Base-by-base conservation (phyloP, 495 filamentous ascomycete genomes). In the Lepidopterella palustris region DNA sequence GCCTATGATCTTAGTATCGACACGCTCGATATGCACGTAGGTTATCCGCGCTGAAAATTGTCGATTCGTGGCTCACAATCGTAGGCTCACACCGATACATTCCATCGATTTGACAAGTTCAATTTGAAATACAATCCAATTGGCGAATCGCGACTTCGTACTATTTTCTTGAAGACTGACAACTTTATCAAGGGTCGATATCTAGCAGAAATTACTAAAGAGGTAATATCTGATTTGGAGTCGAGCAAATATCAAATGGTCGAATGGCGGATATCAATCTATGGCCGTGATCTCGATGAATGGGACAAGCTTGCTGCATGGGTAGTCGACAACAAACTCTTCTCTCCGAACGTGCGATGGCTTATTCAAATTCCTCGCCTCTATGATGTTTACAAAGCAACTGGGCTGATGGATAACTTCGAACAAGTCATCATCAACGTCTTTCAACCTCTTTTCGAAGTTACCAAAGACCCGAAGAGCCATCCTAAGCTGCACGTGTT, bases 231-330 rank as follows among this genome's bases (percentile, higher is more conserved):
- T n/a, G 93, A 98, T 75, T 76, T 98, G 20, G 93, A 98, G 72
- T 92, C 92, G 29, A 97, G 92, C 81, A 98, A 98, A 70, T 97
- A 98, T 68, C 93, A 98, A 72, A 96, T 98, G 88, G 95, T 92
- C 5, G 93, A 98, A 77, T 98, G 95, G 89, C 89, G 93, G 18
- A 93, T 98, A 56, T 96, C 90, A 11, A 91, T 98, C 59, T 97
- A 98, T 69, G 93, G 93, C 53, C 86, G 89, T 70, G 85, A 87
- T 5, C 75, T 93, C 26, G 87, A 96, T 60, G 93, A 98, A 72
- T 98, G 93, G 93, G 92, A 97, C 70, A 98, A 95, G 67, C 82
- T 98, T 45, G 92, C 93, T 2, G 88, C 89, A 9, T 98, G 93
- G 93, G 93, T 98, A n/a, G 82, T 97, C 18, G 93, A 98, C 78